These are phyloP conservation scores for Rhizopogon vinicolor DNA, from an alignment of 768 basidiomycete genomes.

Conservation along the genomic window DNA sequence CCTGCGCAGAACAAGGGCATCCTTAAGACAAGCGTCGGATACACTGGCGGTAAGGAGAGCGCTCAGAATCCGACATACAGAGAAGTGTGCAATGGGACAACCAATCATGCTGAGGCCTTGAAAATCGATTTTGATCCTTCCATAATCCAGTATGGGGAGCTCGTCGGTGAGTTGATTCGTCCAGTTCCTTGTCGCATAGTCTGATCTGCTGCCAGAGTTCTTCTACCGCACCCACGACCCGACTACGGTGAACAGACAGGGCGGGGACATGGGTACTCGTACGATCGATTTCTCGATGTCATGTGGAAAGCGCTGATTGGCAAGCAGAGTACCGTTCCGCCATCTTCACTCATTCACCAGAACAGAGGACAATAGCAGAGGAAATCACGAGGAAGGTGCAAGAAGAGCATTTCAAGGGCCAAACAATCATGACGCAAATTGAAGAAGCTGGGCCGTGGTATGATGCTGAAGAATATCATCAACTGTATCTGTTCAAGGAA, in stretches of 20 bases:
- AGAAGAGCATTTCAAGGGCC: conserved; percentile 71
- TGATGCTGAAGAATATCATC: conserved; percentile 80
- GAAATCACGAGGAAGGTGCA: conserved; percentile 81
- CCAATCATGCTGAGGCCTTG: conserved; percentile 87
- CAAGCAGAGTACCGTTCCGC: conserved; percentile 84
- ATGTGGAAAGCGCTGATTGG: not conserved
- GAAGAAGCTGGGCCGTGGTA: conserved; percentile 71
- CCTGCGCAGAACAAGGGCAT: conserved; percentile 70
- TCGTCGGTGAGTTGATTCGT: conserved; percentile 63
- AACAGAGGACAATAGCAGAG: conserved; percentile 69
- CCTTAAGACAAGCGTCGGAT: conserved; percentile 71
- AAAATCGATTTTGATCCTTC: conserved; percentile 82
- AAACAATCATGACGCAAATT: conserved; percentile 79
- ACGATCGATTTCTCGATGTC: conserved; percentile 16
- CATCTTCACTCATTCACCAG: conserved; percentile 76
- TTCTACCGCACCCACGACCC: conserved; percentile 96
- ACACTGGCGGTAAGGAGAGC: conserved; percentile 64
- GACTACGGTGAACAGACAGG: conserved; percentile 78
- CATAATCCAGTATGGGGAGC: conserved; percentile 74
- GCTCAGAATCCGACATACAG: conserved; percentile 60
- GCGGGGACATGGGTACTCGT: conserved; percentile 77
- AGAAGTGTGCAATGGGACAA: conserved; percentile 74
- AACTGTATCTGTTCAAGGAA: conserved; percentile 75
- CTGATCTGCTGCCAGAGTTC: conserved; percentile 52
- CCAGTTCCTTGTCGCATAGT: not conserved